Evolutionary conservation across 2,329 filamentous ascomycete species (phyloP).

Genomic region (Penicillium sclerotigenum): DNA sequence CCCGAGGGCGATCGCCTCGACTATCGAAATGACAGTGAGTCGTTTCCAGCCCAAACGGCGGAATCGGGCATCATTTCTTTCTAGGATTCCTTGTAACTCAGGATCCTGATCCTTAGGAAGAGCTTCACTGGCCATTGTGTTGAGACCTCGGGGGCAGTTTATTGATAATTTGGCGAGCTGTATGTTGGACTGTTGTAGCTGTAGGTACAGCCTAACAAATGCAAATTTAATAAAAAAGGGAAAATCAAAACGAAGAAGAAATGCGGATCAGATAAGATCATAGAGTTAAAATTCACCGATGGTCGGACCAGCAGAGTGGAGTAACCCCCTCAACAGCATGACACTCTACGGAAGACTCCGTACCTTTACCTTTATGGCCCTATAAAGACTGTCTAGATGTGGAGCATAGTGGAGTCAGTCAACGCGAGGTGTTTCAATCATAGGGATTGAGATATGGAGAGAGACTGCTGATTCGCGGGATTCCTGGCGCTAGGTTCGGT

Average conservation of each 20-base stretch:
- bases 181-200: background rate
- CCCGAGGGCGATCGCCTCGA: slow-evolving; percentile 7
- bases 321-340: background rate
- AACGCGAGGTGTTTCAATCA: background rate
- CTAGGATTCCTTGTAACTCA: background rate
- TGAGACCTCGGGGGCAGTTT: background rate
- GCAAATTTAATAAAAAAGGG: background rate
- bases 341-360: background rate
- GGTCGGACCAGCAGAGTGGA: slow-evolving; percentile 1
- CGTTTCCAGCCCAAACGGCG: slow-evolving; percentile 7
- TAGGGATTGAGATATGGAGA: background rate
- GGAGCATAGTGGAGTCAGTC: background rate
- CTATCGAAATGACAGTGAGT: slow-evolving; percentile 5
- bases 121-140: slow-evolving; percentile 1
- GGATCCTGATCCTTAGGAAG: slow-evolving; percentile 2
- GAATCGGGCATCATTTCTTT: background rate
- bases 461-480: background rate
- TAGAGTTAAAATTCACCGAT: background rate
- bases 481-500: background rate
- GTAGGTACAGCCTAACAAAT: background rate
- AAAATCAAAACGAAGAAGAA: background rate
- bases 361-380: too few species aligned
- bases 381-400: background rate
- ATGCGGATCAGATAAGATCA: slow-evolving; percentile 11
- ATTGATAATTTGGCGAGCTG: background rate